phyloP scores from a whole-genome alignment of 345 rosid genomes.

The Trapa incisa region DNA sequence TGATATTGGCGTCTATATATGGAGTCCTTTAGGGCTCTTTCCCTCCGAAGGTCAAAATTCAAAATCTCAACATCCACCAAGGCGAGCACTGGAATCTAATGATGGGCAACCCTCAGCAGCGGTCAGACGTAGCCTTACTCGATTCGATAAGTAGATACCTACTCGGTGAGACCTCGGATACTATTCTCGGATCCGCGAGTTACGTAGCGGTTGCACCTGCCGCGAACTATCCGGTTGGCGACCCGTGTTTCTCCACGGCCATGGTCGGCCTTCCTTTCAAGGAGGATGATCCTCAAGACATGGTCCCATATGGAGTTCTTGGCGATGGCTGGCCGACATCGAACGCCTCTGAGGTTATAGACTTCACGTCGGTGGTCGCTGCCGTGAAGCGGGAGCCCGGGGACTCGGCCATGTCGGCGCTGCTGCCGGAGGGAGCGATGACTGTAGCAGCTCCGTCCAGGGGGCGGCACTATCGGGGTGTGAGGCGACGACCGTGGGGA shows the following conservation, averaged over 20 bases:
- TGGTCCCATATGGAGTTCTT: slow-evolving; percentile 58
- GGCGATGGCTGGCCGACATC: slow-evolving; percentile 69
- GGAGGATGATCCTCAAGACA: slow-evolving; percentile 72
- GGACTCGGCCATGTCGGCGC: too few species aligned
- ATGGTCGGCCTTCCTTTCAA: slow-evolving; percentile 84
- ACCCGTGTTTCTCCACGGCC: slow-evolving; percentile 50
- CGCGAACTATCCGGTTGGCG: slow-evolving; percentile 5
- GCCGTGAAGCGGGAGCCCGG: slow-evolving; percentile 26
- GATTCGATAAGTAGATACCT: slow-evolving; percentile 7
- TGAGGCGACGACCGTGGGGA: slow-evolving; percentile 21
- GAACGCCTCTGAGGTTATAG: background rate
- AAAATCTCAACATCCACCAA: too few species aligned
- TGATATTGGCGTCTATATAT: too few species aligned
- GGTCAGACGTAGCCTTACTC: slow-evolving; percentile 4
- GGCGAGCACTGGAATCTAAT: background rate
- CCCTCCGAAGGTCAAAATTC: too few species aligned
- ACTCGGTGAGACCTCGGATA: slow-evolving; percentile 26
- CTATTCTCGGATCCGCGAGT: slow-evolving; percentile 7
- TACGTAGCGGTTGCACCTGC: background rate
- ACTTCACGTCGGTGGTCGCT: slow-evolving; percentile 6
- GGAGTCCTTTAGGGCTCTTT: too few species aligned
- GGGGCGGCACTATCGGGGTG: slow-evolving; percentile 17
- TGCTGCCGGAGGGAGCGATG: background rate
- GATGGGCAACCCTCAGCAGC: background rate
- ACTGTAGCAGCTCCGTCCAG: slow-evolving; percentile 12